Percentiles rank a stretch among this genome's conserved stretches.
Evolutionary conservation across 1,284 basidiomycete species (phyloP).

Genomic region (Tilletia indica): DNA sequence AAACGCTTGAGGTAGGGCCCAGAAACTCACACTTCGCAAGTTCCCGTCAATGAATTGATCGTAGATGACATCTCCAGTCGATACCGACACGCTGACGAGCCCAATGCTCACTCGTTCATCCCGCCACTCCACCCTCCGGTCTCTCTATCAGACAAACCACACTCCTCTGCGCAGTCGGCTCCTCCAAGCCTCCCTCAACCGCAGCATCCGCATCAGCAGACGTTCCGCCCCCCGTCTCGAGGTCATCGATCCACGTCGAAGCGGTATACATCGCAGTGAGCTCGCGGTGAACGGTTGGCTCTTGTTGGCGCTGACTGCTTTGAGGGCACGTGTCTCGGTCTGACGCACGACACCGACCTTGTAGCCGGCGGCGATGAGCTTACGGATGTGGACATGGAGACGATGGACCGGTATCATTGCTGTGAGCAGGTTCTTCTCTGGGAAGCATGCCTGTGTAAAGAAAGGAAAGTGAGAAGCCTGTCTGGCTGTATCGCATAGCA

Average conservation of each 20-base stretch:
- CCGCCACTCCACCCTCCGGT: conserved; percentile 60
- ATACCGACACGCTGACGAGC: conserved; percentile 76
- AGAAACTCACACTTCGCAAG: conserved; percentile 27
- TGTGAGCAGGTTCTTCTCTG: conserved; percentile 73
- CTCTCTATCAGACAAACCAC: conserved; percentile 66
- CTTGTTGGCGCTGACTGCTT: conserved; percentile 66
- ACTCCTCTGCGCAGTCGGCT: conserved; percentile 24
- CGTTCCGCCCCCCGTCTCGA: conserved; percentile 70
- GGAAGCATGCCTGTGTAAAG: conserved; percentile 63
- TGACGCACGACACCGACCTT: conserved; percentile 92
- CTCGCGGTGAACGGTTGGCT: conserved; percentile 72
- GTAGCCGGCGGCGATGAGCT: conserved; percentile 74
- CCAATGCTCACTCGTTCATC: conserved; percentile 69
- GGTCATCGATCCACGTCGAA: conserved; percentile 77
- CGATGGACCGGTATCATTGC: conserved; percentile 81
- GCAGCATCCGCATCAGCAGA: conserved; percentile 65
- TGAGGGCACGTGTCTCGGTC: conserved; percentile 88
- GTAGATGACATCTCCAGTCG: conserved; percentile 86
- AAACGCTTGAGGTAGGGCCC: too few relatives aligned
- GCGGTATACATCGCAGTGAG: conserved; percentile 82
- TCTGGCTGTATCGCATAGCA: neutral
- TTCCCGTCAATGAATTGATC: conserved; percentile 66
- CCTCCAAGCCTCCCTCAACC: conserved; percentile 20
- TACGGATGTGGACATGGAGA: conserved; percentile 75
- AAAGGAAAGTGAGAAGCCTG: neutral